Base-by-base conservation (phyloP, 306 rosid species). In the Ziziphus jujuba region DNA sequence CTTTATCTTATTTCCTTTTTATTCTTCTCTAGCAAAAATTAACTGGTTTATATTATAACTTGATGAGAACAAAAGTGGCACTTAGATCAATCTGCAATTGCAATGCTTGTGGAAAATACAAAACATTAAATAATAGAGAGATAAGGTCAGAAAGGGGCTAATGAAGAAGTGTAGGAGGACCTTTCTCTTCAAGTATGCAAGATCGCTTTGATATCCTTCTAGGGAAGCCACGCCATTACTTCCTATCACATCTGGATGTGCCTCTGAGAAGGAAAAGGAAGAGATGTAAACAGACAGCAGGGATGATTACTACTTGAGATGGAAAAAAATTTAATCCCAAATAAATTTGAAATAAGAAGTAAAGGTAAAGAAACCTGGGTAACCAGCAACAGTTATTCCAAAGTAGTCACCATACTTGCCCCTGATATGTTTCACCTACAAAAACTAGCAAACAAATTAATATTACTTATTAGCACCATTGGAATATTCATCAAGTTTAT, bases 351-450 rank as follows among this genome's bases (percentile, higher is more conserved):
- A 56, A 21, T n/a, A 62, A 21, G 10, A 17, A 65, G 58, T 66
- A 21, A 63, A 10, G 54, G 60, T 66, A 25, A 67, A 22, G 38
- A 56, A 56, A 91, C 97, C 97, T 87, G 99, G 99, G 85, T 93
- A 93, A 72, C 99, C 99, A 74, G 99, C 99, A 5, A 93, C 81
- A 1, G 99, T 87, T 56, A 93, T 85, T 71, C 99, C 99, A 59
- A 93, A 93, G 86, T 93, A 93, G 76, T 93, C 96, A 25, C 92
- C 96, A 61, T 88, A 84, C 36, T 83, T 75, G 61, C 75, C 83
- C 74, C 89, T 76, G 66, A 93, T 90, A 73, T 93, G 99, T 63
- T 80, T 79, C 63, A 93, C 98, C 98, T 92, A 61, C 24, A 76
- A 31, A 40, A 25, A 61, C 20, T 65, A 34, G 56, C 38, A 16